These are phyloP conservation scores for Monoraphidium neglectum DNA, from an alignment of 139 green algal genomes.

Conservation along the genomic window DNA sequence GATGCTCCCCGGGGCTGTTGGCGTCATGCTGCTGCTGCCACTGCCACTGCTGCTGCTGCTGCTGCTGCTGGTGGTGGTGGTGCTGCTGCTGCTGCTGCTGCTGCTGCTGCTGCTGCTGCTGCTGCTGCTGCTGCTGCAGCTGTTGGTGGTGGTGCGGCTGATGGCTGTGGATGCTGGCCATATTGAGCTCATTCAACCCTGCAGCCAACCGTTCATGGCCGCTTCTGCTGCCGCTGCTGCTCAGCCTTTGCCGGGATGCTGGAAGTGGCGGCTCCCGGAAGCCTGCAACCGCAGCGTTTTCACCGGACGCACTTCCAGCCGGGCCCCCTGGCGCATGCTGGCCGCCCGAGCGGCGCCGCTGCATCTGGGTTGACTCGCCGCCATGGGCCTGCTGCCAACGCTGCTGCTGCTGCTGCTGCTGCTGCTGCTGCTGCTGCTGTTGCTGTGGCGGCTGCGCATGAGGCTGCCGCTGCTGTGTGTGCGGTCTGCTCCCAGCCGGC, in stretches of 20 bases:
- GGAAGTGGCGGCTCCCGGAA: no score
- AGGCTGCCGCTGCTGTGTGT: neutral
- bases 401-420: neutral
- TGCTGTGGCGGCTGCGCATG: neutral
- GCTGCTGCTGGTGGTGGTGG: neutral
- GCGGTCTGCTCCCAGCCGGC: conserved; percentile 5
- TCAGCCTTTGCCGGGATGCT: no score
- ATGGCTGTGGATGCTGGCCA: neutral
- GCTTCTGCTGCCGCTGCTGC: no score
- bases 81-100: neutral
- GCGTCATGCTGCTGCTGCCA: neutral
- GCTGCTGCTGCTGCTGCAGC: conserved; percentile 8
- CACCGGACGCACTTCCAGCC: no score
- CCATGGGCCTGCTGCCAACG: no score
- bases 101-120: conserved; percentile 14
- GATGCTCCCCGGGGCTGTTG: neutral
- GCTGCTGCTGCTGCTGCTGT: neutral
- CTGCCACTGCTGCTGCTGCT: neutral
- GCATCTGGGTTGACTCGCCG: no score
- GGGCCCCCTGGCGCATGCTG: no score
- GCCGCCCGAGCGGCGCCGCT: no score
- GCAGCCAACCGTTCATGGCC: no score
- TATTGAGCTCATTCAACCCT: no score
- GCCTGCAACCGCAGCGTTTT: no score
- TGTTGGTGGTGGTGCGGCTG: conserved; percentile 2